phyloP scores from a whole-genome alignment of 371 early-diverging fungal genomes.

The Rhizopus delemar region DNA sequence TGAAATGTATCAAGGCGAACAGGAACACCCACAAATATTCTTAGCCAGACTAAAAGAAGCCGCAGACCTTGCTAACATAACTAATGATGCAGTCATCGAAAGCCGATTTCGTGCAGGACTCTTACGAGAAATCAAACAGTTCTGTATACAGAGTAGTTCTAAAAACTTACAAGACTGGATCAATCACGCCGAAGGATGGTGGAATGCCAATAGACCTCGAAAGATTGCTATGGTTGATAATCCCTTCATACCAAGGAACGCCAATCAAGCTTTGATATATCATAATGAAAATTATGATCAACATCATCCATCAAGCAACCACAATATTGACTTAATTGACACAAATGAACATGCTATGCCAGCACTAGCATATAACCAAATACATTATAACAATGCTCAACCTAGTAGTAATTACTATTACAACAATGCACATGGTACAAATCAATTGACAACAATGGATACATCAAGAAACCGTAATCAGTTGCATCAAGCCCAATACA shows the following conservation, averaged over 20 bases:
- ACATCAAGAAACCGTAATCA: too few species aligned
- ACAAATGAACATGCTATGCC: neutral
- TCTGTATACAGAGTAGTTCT: neutral
- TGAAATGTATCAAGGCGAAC: neutral
- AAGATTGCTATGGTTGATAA: neutral
- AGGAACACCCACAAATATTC: slow-evolving; percentile 4
- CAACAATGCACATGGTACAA: too few species aligned
- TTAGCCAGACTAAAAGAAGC: slow-evolving; percentile 7
- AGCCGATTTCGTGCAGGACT: slow-evolving; percentile 8
- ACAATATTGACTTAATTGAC: neutral
- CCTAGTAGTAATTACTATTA: too few species aligned
- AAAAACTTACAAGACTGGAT: neutral
- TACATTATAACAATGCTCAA: too few species aligned
- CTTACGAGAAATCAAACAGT: neutral
- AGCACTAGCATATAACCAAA: too few species aligned
- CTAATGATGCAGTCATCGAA: neutral
- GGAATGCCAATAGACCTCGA: neutral
- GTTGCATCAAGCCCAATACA: neutral
- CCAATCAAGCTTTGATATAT: neutral
- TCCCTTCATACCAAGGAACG: slow-evolving; percentile 1
- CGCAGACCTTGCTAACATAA: slow-evolving; percentile 7
- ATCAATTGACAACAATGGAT: too few species aligned
- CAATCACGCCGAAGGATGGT: neutral
- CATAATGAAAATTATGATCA: neutral
- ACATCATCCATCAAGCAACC: neutral